Evolutionary conservation across 1,139 yeast species (phyloP).

Genomic region (Candida pseudocylindracea): DNA sequence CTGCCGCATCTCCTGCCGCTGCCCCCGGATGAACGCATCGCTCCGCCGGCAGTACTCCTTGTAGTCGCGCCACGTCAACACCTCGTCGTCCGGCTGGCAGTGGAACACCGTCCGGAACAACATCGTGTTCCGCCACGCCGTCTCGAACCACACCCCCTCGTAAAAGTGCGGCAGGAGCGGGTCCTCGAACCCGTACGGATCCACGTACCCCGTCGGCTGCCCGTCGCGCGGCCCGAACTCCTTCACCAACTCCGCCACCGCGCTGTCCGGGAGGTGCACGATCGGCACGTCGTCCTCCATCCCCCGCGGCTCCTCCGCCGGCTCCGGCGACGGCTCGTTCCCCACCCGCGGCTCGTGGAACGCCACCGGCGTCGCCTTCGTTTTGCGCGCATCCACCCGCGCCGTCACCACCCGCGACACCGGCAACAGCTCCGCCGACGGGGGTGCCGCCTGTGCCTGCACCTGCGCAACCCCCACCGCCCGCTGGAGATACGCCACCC

Average conservation of each 20-base stretch:
- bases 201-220: conserved; percentile 20
- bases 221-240: conserved; percentile 8
- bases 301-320: conserved; percentile 4
- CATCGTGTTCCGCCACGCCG: conserved; percentile 67
- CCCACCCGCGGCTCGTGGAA: not conserved
- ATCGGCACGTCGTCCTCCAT: conserved; percentile 14
- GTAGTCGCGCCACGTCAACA: conserved; percentile 75
- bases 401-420: not conserved
- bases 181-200: conserved; percentile 76
- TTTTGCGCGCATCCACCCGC: not conserved
- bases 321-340: not conserved
- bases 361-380: not conserved
- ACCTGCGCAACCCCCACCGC: conserved; percentile 13
- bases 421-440: not conserved
- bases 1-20: conserved; percentile 13
- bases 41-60: conserved; percentile 40
- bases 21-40: conserved; percentile 33
- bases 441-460: too few species aligned
- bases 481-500: conserved; percentile 45
- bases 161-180: conserved; percentile 62
- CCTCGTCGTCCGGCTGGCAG: conserved; percentile 85
- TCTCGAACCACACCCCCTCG: conserved; percentile 74
- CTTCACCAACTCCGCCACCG: conserved; percentile 19
- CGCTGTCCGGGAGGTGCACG: conserved; percentile 21
- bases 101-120: conserved; percentile 74